Evolutionary conservation across 139 green algal species (phyloP).

Genomic region (Chlamydomonas incerta): DNA sequence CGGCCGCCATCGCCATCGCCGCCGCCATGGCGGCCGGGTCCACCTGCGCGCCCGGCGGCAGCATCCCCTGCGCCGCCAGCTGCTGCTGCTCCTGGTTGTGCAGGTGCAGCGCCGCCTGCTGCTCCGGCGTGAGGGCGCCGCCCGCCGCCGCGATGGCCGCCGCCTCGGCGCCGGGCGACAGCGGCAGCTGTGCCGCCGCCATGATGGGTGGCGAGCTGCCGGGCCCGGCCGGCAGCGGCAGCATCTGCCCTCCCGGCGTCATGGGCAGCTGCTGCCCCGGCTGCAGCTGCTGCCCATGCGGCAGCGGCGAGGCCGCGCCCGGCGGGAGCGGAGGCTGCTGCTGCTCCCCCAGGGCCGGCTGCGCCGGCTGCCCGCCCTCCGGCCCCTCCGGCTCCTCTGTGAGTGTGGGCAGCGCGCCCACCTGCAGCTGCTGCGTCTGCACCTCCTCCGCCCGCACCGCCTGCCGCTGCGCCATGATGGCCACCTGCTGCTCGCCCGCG

Average conservation of each 20-base stretch:
- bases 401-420: slow-evolving; percentile 40
- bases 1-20: too few relatives aligned
- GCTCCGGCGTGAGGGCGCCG: too few relatives aligned
- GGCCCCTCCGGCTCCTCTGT: slow-evolving; percentile 37
- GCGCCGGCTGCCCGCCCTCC: neutral
- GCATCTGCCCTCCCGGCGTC: too few relatives aligned
- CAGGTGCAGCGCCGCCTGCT: too few relatives aligned
- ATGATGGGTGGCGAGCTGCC: too few relatives aligned
- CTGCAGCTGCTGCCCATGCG: neutral
- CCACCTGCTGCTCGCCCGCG: slow-evolving; percentile 26
- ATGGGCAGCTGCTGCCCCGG: neutral
- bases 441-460: slow-evolving; percentile 21
- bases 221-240: too few relatives aligned
- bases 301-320: neutral
- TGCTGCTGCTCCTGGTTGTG: too few relatives aligned
- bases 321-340: slow-evolving; percentile 15
- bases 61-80: too few relatives aligned
- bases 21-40: too few relatives aligned
- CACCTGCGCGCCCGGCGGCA: too few relatives aligned
- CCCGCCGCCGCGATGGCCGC: too few relatives aligned
- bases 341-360: neutral
- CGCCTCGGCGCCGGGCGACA: neutral
- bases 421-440: slow-evolving; percentile 19
- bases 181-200: neutral
- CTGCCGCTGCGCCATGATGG: slow-evolving; percentile 28